These are phyloP conservation scores for Allium fistulosum DNA, from an alignment of 106 monocot genomes.

Conservation along the genomic window DNA sequence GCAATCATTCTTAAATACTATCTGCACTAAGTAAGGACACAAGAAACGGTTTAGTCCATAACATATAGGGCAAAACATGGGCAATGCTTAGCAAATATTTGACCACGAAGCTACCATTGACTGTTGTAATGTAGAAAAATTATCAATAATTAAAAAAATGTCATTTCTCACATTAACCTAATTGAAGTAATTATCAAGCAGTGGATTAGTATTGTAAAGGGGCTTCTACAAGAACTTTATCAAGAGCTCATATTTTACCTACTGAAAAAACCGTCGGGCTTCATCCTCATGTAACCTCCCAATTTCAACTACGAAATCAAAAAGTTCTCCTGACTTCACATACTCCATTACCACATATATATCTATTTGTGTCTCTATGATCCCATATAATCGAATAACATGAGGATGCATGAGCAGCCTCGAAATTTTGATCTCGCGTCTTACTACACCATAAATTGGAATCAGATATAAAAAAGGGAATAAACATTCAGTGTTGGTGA, in stretches of 20 bases:
- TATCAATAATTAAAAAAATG: neutral
- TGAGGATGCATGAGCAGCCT: slow-evolving; percentile 24
- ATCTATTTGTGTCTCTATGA: slow-evolving; percentile 16
- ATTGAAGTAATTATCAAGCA: neutral
- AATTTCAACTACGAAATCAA: slow-evolving; percentile 19
- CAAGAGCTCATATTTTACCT: slow-evolving; percentile 1
- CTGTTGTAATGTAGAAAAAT: no score
- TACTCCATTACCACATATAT: slow-evolving; percentile 24
- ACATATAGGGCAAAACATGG: no score
- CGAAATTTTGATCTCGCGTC: slow-evolving; percentile 19
- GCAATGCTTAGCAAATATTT: no score
- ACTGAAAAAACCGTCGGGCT: slow-evolving; percentile 18
- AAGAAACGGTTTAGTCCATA: no score
- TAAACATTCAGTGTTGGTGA: neutral
- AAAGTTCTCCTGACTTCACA: slow-evolving; percentile 23
- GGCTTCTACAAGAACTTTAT: neutral
- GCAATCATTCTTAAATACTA: no score
- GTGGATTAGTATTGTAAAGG: neutral
- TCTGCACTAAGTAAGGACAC: no score
- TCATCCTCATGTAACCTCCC: slow-evolving; percentile 18
- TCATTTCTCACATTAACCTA: no score
- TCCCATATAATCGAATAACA: slow-evolving; percentile 16
- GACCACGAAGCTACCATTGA: no score
- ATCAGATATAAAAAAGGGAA: neutral
- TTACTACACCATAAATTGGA: slow-evolving; percentile 12